Evolutionary conservation across 371 early-diverging fungal genomes (phyloP).

Genomic region (Lichtheimia ornata): DNA sequence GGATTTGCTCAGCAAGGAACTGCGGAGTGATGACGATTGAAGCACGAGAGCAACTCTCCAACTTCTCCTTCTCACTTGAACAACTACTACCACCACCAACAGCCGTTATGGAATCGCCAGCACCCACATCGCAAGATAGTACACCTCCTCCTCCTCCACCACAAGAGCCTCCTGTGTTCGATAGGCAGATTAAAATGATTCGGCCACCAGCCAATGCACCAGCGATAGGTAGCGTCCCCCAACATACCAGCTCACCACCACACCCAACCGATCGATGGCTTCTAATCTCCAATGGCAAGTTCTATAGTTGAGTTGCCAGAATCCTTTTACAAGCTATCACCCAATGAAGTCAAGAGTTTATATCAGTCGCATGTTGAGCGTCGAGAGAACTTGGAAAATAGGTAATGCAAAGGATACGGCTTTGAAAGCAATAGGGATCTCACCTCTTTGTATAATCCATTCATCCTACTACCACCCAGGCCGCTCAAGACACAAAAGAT

Average conservation of each 20-base stretch:
- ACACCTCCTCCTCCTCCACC: no score
- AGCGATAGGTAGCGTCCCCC: slow-evolving; percentile 21
- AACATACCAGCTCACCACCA: neutral
- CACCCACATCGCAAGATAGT: no score
- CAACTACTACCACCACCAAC: no score
- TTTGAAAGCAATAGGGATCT: neutral
- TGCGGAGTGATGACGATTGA: no score
- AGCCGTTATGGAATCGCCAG: no score
- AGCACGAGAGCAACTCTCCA: no score
- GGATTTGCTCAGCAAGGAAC: no score
- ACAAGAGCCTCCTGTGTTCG: neutral
- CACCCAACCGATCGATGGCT: neutral
- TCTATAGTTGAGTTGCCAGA: slow-evolving; percentile 43
- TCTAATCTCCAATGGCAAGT: neutral
- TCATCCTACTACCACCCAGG: slow-evolving; percentile 16
- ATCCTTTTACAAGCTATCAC: slow-evolving; percentile 39
- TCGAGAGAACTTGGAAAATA: slow-evolving; percentile 45
- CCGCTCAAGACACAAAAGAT: slow-evolving; percentile 53
- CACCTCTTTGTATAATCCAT: no score
- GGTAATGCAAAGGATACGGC: slow-evolving; percentile 19
- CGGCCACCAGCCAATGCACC: slow-evolving; percentile 34
- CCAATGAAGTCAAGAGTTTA: slow-evolving; percentile 39
- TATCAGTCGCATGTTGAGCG: slow-evolving; percentile 44
- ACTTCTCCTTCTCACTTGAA: no score
- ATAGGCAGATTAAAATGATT: slow-evolving; percentile 36